Evolutionary conservation across 257 asterid species (phyloP).

Genomic region (Solanum paucissectum): DNA sequence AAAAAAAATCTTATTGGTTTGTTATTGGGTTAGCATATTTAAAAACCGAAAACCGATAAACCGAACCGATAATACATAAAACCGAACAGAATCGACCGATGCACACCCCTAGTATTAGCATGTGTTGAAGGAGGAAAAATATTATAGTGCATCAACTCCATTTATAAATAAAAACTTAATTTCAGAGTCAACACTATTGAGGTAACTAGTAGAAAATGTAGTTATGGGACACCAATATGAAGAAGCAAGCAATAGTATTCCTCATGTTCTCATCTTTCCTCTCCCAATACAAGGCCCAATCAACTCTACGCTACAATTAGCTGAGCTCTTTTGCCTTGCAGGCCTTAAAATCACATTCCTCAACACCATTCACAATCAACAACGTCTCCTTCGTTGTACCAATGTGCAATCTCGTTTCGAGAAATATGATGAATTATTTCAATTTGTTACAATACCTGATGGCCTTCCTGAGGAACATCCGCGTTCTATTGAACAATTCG

Average conservation of each 20-base stretch:
- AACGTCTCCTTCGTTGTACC: constrained; percentile 24
- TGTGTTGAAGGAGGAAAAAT: too few species aligned
- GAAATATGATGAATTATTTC: constrained; percentile 12
- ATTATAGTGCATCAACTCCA: neutral
- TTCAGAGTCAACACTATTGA: too few species aligned
- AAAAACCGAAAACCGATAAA: too few species aligned
- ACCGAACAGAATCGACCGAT: too few species aligned
- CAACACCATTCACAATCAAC: constrained; percentile 22
- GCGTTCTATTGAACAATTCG: neutral
- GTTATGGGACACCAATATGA: neutral
- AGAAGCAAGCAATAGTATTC: neutral
- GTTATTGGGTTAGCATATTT: too few species aligned
- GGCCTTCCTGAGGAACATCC: constrained; percentile 48
- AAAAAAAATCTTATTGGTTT: too few species aligned
- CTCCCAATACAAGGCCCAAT: constrained; percentile 34
- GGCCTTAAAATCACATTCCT: constrained; percentile 23
- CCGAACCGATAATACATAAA: too few species aligned
- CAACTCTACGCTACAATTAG: constrained; percentile 37
- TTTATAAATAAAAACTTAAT: neutral
- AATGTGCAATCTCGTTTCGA: constrained; percentile 6
- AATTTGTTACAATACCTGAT: constrained; percentile 22
- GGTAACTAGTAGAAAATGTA: too few species aligned
- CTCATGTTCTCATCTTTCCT: constrained; percentile 41
- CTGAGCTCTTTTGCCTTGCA: constrained; percentile 31
- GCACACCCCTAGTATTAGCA: too few species aligned